phyloP scores from a whole-genome alignment of 768 basidiomycete species.

The Filobasidium wieringae region DNA sequence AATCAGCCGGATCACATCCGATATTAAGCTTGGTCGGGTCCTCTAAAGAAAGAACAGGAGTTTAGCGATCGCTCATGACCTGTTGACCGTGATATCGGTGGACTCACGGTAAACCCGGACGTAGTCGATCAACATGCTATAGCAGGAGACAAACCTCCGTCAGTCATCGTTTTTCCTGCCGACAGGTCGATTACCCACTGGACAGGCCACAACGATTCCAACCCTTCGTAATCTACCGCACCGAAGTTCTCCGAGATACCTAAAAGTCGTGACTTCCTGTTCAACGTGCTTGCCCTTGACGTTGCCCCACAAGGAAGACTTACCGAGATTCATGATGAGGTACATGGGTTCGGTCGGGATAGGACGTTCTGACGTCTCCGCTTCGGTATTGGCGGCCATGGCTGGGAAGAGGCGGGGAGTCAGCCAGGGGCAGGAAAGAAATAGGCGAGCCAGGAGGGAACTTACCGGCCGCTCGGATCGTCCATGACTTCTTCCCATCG shows the following conservation, averaged over 20 bases:
- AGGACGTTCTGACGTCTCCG: conserved; percentile 57
- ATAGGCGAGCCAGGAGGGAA: background rate
- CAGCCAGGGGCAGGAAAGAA: background rate
- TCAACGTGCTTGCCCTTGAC: background rate
- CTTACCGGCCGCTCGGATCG: conserved; percentile 24
- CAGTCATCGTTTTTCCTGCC: background rate
- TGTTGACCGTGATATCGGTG: no score
- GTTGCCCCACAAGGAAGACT: background rate
- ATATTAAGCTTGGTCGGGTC: conserved; percentile 47
- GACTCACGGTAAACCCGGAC: conserved; percentile 46
- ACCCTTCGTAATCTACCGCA: conserved; percentile 44
- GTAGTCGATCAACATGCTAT: conserved; percentile 79
- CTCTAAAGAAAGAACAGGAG: conserved; percentile 1
- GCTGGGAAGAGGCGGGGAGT: conserved; percentile 41
- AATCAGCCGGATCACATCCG: conserved; percentile 69
- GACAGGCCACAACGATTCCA: conserved; percentile 13
- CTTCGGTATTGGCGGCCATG: conserved; percentile 52
- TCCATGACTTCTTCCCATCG: conserved; percentile 54
- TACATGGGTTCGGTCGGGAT: conserved; percentile 72
- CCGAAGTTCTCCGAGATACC: conserved; percentile 77
- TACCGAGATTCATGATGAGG: conserved; percentile 25
- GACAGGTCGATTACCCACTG: conserved; percentile 1
- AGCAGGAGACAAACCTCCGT: conserved; percentile 42
- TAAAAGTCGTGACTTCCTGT: conserved; percentile 33
- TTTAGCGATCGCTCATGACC: background rate